Conservation (phyloP, 225 moss, liverwort and hornwort species). For the Neckera pumila region DNA sequence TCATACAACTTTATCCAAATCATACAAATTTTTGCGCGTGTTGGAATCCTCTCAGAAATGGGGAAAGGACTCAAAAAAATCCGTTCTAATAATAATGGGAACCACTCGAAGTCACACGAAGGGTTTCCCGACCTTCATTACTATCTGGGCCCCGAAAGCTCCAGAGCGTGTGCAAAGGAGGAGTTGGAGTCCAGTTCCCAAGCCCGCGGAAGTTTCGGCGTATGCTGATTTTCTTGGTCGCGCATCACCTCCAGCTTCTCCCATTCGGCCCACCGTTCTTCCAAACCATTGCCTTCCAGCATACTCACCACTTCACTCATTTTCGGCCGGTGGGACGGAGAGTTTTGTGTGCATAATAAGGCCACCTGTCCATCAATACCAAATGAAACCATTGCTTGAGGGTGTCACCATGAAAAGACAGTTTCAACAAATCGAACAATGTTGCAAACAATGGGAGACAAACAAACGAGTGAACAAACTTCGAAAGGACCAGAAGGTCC, state of each 20-base stretch:
- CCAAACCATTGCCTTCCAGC: constrained; percentile 84
- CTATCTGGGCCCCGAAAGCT: constrained; percentile 24
- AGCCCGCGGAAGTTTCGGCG: background rate
- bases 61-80: background rate
- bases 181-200: constrained; percentile 17
- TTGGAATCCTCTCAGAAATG: background rate
- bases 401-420: background rate
- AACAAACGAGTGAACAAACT: background rate
- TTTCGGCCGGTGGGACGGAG: constrained; percentile 54
- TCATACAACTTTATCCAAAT: background rate
- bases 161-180: constrained; percentile 18
- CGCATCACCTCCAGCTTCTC: constrained; percentile 76
- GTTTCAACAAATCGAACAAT: background rate
- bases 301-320: constrained; percentile 89
- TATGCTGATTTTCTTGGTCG: constrained; percentile 26
- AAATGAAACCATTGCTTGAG: background rate
- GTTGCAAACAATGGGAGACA: background rate
- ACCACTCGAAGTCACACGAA: background rate
- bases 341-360: constrained; percentile 65
- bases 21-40: background rate
- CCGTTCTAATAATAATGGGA: background rate
- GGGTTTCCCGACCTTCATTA: background rate
- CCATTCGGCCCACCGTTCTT: constrained; percentile 94
- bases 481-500: background rate
- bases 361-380: constrained; percentile 40